Evolutionary conservation across 108 stramenopile species (phyloP), one percentile per base, ranked within the genome.

Genomic region (Schizochytrium sp.): DNA sequence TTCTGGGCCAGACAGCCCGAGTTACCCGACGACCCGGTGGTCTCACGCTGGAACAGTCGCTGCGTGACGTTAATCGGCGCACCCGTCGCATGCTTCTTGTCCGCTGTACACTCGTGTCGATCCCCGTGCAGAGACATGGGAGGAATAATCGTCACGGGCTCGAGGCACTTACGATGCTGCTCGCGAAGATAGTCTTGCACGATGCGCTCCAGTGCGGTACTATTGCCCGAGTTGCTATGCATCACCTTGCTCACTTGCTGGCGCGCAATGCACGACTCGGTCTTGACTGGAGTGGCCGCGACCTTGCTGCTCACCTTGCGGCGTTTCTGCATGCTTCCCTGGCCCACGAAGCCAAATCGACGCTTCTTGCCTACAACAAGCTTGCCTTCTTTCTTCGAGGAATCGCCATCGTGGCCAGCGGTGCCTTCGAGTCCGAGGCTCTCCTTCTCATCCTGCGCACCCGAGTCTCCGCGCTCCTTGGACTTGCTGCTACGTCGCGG

Each of bases 121-220:
- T 83, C 51, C 12, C 51, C 76, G 25, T n/a, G 51, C 19, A 83
- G 76, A n/a, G 76, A 83, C 45, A 83, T 53, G 28, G 76, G 76
- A 12, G 76, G 76, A 12, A 83, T 53, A 12, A 83, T 83, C 23
- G 48, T 83, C 51, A 83, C 76, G n/a, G 76, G 76, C 16, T 83
- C 76, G 23, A 83, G 28, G 51, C 76, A 83, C 76, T 53, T 47
- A 4, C 76, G 76, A 23, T 83, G 76, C 51, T 83, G 76, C 51
- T 83, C 76, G 10, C 76, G 76, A n/a, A 83, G 76, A 28, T 83
- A 83, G 23, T 83, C 76, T 83, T 47, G 45, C 2, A 83, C 76
- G 51, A 83, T 83, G 6, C 76, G 45, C 3, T 83, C 76, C 51
- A 83, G 51, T 18, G 48, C 76, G 10, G 76, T 83, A 4, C 76